These are phyloP conservation scores for Pogostemon cablin DNA, from an alignment of 257 asterid genomes.

Conservation along the genomic window DNA sequence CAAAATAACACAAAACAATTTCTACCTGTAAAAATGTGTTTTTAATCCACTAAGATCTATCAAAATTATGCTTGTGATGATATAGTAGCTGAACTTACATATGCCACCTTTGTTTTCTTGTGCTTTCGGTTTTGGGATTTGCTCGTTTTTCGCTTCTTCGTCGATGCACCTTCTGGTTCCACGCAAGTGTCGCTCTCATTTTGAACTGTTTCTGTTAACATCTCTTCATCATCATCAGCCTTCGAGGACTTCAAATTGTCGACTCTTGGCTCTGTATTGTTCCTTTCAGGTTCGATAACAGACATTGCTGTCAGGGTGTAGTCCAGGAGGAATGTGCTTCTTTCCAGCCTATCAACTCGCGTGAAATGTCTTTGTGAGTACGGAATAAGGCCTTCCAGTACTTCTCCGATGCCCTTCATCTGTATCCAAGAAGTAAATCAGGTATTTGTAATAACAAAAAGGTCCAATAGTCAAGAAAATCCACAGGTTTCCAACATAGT, in stretches of 20 bases:
- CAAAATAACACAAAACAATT: background rate
- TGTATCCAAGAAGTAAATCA: conserved; percentile 32
- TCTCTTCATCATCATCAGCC: conserved; percentile 35
- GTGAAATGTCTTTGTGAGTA: conserved; percentile 84
- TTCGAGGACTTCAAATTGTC: conserved; percentile 31
- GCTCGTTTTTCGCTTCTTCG: conserved; percentile 59
- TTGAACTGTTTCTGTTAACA: conserved; percentile 16
- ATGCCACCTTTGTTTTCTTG: conserved; percentile 59
- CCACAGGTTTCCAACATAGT: no score
- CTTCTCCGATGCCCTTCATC: conserved; percentile 73
- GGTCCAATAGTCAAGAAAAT: background rate
- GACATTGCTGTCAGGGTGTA: conserved; percentile 76
- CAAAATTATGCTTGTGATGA: conserved; percentile 38
- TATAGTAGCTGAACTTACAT: conserved; percentile 39
- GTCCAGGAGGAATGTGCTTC: conserved; percentile 81
- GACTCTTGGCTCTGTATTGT: conserved; percentile 34
- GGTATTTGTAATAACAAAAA: background rate
- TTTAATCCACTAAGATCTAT: background rate
- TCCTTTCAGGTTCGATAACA: conserved; percentile 68
- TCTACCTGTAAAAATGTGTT: conserved; percentile 6
- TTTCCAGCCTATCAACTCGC: conserved; percentile 70
- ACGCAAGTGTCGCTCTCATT: conserved; percentile 33
- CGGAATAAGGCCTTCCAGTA: conserved; percentile 83
- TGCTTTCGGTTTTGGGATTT: conserved; percentile 54
- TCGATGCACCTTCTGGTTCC: conserved; percentile 35